Evolutionary conservation across 2,329 filamentous ascomycete genomes (phyloP).

Genomic region (Trichoderma harzianum): DNA sequence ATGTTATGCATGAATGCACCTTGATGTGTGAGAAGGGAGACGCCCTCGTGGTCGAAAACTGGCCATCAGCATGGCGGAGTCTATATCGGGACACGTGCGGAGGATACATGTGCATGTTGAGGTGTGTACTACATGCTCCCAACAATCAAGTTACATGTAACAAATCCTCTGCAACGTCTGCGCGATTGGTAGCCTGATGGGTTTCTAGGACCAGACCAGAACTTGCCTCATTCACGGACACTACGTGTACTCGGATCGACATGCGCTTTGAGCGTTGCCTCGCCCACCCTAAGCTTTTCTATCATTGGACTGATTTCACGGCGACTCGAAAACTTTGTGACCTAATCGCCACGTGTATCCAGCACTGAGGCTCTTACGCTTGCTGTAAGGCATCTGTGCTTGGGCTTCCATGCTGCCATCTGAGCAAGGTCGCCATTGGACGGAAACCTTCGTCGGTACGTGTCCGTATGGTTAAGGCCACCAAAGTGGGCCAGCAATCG

Average conservation of each 20-base stretch:
- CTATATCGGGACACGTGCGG: background rate
- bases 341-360: background rate
- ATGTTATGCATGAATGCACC: background rate
- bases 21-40: background rate
- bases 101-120: background rate
- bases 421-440: background rate
- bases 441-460: background rate
- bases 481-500: background rate
- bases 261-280: background rate
- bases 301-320: background rate
- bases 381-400: background rate
- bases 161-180: background rate
- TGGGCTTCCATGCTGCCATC: background rate
- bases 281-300: background rate
- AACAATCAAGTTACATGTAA: background rate
- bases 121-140: background rate
- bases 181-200: background rate
- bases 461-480: background rate
- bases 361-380: background rate
- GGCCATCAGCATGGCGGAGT: background rate
- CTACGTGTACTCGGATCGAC: background rate
- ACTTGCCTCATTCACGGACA: background rate
- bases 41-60: background rate
- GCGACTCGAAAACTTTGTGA: background rate
- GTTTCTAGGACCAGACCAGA: background rate